A percentile compares a stretch with the other conserved stretches of the same genome.
Conservation (phyloP, 202 grass and related monocot species). For the Sporobolus alterniflorus region DNA sequence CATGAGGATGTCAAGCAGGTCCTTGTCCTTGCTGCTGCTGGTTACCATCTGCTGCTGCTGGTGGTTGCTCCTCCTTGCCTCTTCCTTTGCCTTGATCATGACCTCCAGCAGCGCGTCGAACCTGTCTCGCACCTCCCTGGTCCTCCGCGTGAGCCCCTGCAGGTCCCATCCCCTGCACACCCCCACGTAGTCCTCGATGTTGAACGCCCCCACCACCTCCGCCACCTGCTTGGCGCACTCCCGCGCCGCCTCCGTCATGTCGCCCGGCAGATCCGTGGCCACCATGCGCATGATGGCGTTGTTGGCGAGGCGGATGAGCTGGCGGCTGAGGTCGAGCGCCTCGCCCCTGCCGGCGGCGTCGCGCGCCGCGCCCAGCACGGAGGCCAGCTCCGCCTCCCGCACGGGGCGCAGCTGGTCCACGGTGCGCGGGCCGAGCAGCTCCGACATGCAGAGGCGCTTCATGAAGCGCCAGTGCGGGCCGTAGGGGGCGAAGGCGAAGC, state of each 20-base stretch:
- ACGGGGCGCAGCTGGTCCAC: slow-evolving; percentile 62
- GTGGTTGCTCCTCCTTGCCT: neutral
- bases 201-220: slow-evolving; percentile 71
- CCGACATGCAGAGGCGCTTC: slow-evolving; percentile 74
- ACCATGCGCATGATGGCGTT: slow-evolving; percentile 67
- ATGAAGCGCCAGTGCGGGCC: slow-evolving; percentile 73
- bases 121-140: slow-evolving; percentile 45
- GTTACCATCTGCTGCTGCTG: no score
- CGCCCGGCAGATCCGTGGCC: slow-evolving; percentile 32
- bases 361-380: slow-evolving; percentile 29
- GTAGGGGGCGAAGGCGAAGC: slow-evolving; percentile 75
- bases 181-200: slow-evolving; percentile 60
- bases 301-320: slow-evolving; percentile 63
- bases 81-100: slow-evolving; percentile 56
- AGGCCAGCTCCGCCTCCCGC: slow-evolving; percentile 44
- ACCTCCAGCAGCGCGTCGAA: slow-evolving; percentile 60
- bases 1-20: slow-evolving; percentile 77
- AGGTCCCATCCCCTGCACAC: slow-evolving; percentile 57
- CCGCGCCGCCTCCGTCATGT: slow-evolving; percentile 38
- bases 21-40: slow-evolving; percentile 20
- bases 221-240: slow-evolving; percentile 64
- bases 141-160: slow-evolving; percentile 57
- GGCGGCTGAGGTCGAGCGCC: slow-evolving; percentile 44
- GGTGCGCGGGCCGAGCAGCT: slow-evolving; percentile 71
- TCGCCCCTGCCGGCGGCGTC: neutral